phyloP scores from a whole-genome alignment of 2,329 filamentous ascomycete species.

The Aspergillus piperis region DNA sequence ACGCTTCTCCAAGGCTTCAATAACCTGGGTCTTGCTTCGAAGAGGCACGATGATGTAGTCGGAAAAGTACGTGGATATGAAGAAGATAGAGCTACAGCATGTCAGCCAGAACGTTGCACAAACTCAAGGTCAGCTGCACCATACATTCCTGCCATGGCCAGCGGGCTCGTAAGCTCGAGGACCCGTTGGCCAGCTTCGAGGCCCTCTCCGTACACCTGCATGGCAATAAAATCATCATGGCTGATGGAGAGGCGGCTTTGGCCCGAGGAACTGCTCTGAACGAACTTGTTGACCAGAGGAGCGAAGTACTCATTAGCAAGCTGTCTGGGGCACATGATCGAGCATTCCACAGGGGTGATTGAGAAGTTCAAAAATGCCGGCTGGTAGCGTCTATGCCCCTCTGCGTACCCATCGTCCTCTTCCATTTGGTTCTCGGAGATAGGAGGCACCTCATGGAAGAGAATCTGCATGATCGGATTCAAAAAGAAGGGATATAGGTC shows the following conservation, averaged over 20 bases:
- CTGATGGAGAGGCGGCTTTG: slow-evolving; percentile 69
- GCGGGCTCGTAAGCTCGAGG: slow-evolving; percentile 83
- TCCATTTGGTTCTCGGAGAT: slow-evolving; percentile 44
- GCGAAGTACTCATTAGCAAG: slow-evolving; percentile 75
- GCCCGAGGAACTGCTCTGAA: slow-evolving; percentile 40
- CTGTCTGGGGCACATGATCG: slow-evolving; percentile 78
- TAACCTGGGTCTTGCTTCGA: slow-evolving; percentile 71
- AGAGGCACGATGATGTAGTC: slow-evolving; percentile 92
- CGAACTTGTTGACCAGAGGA: slow-evolving; percentile 67
- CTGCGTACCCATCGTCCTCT: slow-evolving; percentile 31
- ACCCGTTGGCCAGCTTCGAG: slow-evolving; percentile 90
- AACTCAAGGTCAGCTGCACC: slow-evolving; percentile 25
- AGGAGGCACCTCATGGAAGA: slow-evolving; percentile 63
- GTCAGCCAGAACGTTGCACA: slow-evolving; percentile 1
- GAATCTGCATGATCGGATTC: slow-evolving; percentile 81
- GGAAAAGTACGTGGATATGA: slow-evolving; percentile 97
- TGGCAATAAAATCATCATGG: slow-evolving; percentile 79
- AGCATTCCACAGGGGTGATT: slow-evolving; percentile 88
- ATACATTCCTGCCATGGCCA: slow-evolving; percentile 85
- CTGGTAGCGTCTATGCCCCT: slow-evolving; percentile 48
- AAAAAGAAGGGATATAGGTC: slow-evolving; percentile 75
- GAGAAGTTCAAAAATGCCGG: slow-evolving; percentile 92
- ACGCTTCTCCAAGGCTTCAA: slow-evolving; percentile 71
- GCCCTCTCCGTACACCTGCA: slow-evolving; percentile 86
- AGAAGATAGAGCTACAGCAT: slow-evolving; percentile 75